Evolutionary conservation across 78 protist species (phyloP).

Genomic region (Dictyostelium citrinum): DNA sequence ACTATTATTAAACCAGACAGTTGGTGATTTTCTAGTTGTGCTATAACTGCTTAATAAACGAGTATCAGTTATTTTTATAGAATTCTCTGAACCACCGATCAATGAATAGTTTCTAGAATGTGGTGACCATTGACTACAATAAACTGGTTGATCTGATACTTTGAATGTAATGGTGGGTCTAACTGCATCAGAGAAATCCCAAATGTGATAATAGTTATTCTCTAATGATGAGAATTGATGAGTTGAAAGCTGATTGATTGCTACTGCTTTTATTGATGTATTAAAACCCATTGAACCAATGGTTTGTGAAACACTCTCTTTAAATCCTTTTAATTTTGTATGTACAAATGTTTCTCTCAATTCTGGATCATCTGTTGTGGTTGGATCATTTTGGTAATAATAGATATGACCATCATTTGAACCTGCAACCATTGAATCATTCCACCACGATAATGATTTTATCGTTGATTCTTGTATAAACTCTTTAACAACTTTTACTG

Average conservation of each 20-base stretch:
- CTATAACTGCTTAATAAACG: conserved; percentile 8
- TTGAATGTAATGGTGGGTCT: conserved; percentile 40
- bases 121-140: conserved; percentile 32
- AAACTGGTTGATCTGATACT: conserved; percentile 18
- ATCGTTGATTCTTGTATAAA: conserved; percentile 30
- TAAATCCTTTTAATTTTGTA: conserved; percentile 54
- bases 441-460: conserved; percentile 22
- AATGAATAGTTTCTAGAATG: conserved; percentile 39
- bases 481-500: background rate
- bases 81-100: conserved; percentile 11
- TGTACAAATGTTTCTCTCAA: conserved; percentile 34
- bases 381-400: conserved; percentile 44
- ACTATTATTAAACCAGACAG: conserved; percentile 23
- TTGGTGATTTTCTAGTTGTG: conserved; percentile 13
- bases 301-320: background rate
- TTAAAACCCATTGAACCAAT: conserved; percentile 1
- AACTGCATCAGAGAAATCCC: conserved; percentile 67
- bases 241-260: background rate
- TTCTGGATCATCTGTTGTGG: background rate
- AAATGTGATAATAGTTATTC: conserved; percentile 46
- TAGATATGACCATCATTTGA: conserved; percentile 62
- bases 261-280: conserved; percentile 5
- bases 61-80: conserved; percentile 32
- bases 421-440: conserved; percentile 17
- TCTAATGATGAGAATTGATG: conserved; percentile 25